phyloP scores from a whole-genome alignment of 805 yeast genomes.

The Metschnikowia anglica region DNA sequence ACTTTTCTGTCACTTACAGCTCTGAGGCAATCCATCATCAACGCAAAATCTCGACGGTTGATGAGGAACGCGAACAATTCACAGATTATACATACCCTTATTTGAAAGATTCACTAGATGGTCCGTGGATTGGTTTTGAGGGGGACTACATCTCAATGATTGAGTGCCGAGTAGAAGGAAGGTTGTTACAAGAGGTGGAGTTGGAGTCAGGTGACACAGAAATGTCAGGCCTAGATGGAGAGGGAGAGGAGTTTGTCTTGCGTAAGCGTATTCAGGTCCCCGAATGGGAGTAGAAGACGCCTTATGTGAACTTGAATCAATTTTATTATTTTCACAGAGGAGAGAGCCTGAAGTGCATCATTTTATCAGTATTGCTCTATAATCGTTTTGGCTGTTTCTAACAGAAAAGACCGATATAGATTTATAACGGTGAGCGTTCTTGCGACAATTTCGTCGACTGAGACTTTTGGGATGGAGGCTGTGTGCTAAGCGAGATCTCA shows the following conservation, averaged over 20 bases:
- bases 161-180: conserved; percentile 23
- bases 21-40: conserved; percentile 16
- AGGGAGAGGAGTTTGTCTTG: conserved; percentile 15
- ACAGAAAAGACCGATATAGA: too few species aligned
- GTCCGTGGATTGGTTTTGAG: conserved; percentile 58
- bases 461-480: too few species aligned
- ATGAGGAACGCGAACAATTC: conserved; percentile 54
- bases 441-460: too few species aligned
- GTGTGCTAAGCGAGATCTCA: too few species aligned
- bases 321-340: background rate
- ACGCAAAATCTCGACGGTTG: conserved; percentile 51
- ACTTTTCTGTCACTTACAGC: conserved; percentile 15
- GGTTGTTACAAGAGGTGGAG: conserved; percentile 11
- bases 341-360: too few species aligned
- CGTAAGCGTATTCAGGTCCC: conserved; percentile 20
- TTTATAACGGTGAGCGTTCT: too few species aligned
- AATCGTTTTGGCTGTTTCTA: too few species aligned
- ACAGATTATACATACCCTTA: conserved; percentile 52
- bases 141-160: conserved; percentile 49
- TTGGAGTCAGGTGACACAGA: conserved; percentile 23
- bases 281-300: conserved; percentile 20
- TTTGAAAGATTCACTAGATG: conserved; percentile 47
- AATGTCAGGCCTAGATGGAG: background rate
- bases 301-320: background rate
- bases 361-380: too few species aligned